Base-by-base conservation (phyloP, 2,329 filamentous ascomycete genomes). In the Colletotrichum spaethianum region DNA sequence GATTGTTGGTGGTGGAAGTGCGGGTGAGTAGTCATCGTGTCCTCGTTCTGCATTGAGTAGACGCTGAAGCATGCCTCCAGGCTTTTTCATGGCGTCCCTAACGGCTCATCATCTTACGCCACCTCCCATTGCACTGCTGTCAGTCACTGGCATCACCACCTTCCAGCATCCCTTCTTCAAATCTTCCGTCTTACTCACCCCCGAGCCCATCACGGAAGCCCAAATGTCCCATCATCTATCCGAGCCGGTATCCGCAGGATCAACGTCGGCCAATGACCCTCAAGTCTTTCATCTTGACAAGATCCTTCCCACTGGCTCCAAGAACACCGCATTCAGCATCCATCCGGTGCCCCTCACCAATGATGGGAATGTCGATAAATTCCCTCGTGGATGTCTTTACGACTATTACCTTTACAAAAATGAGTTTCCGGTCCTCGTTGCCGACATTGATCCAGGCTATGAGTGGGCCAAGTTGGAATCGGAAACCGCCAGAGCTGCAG, bases 131-230 rank as follows among this genome's bases (percentile, higher is more conserved):
- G 80, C 81, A 1, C 75, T 83, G 31, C 74, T 83, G 38, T 80
- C 78, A 70, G 80, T 82, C 72, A 77, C 76, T 1, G 81, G 81
- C 38, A 82, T 83, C 73, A 76, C 79, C 57, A 81, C 80, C 11
- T 82, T 82, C 66, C 78, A 76, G 31, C 81, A 83, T 60, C 69
- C 64, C 6, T 82, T 82, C 75, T 83, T 81, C 76, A 78, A 77
- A 71, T 82, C 80, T 1, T 82, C 80, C 9, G 73, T 72, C 0
- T 76, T 80, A 2, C 73, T 79, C 28, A 75, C 76, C 1, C 75
- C 78, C 0, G 76, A 79, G 8, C 78, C 77, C 20, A 77, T 81
- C 33, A 36, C 63, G 1, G 75, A 78, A 33, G 67, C 74, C 1
- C 75, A 78, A 16, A 74, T 81, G 59, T 74, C 70, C 3, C 65